Percentiles rank a stretch among this genome's conserved stretches.
These are phyloP conservation scores for Naganishia vishniacii DNA, from an alignment of 768 basidiomycete genomes.

Conservation along the genomic window DNA sequence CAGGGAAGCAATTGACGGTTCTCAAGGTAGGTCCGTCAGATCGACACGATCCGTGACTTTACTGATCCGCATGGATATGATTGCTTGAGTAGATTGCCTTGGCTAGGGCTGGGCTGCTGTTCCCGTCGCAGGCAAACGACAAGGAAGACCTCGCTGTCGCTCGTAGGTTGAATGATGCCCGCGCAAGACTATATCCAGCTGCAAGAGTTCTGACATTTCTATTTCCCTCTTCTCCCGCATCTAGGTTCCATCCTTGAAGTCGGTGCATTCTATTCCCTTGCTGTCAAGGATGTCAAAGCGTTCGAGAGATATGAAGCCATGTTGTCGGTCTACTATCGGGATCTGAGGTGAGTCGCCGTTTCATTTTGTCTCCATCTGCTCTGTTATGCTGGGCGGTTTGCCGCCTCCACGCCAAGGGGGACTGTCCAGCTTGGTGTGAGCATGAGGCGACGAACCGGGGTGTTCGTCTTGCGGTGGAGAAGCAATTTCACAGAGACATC, in stretches of 20 bases:
- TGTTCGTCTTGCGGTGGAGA: too few species aligned
- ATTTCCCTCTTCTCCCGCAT: too few species aligned
- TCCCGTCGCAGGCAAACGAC: constrained; percentile 64
- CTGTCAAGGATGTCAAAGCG: constrained; percentile 76
- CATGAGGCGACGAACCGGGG: too few species aligned
- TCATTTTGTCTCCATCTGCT: too few species aligned
- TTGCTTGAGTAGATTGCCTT: constrained; percentile 59
- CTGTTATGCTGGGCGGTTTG: too few species aligned
- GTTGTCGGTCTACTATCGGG: constrained; percentile 80
- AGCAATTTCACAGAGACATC: too few species aligned
- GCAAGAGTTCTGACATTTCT: too few species aligned
- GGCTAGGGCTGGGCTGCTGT: constrained; percentile 67
- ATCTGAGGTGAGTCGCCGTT: constrained; percentile 59
- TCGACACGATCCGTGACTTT: background rate
- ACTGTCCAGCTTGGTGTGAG: too few species aligned
- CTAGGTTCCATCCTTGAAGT: constrained; percentile 94
- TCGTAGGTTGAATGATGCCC: constrained; percentile 54
- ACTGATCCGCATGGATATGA: background rate
- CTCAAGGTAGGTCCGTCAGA: constrained; percentile 14
- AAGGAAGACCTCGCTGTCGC: constrained; percentile 65
- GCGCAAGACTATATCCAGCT: too few species aligned
- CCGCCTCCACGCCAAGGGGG: too few species aligned
- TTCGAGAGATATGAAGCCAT: constrained; percentile 95
- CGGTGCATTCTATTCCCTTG: constrained; percentile 88
- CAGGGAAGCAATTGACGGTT: constrained; percentile 25